Evolutionary conservation across 225 moss, liverwort and hornwort species (phyloP).

Genomic region (Bryum argenteum): DNA sequence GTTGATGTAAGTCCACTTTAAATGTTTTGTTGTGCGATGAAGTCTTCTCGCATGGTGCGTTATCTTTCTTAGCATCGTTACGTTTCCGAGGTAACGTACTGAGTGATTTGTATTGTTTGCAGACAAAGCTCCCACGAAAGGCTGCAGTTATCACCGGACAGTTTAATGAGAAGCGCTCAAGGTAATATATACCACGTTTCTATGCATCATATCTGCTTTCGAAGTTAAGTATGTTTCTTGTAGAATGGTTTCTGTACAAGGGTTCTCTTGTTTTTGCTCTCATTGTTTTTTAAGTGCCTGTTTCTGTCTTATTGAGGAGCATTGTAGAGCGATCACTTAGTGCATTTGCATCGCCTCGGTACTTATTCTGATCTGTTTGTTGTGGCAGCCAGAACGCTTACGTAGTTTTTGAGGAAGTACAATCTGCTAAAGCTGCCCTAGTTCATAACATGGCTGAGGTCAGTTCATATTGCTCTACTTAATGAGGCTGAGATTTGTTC

Average conservation of each 20-base stretch:
- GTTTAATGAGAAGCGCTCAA: slow-evolving; percentile 77
- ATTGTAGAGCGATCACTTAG: slow-evolving; percentile 13
- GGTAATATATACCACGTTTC: slow-evolving; percentile 49
- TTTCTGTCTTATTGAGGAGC: slow-evolving; percentile 17
- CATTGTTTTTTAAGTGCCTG: background rate
- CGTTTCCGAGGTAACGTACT: slow-evolving; percentile 10
- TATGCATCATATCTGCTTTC: slow-evolving; percentile 23
- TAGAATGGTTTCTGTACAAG: slow-evolving; percentile 10
- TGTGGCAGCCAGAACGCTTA: slow-evolving; percentile 86
- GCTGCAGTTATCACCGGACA: slow-evolving; percentile 96
- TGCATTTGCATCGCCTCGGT: slow-evolving; percentile 24
- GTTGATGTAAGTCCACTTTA: slow-evolving; percentile 70
- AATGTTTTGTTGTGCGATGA: slow-evolving; percentile 1
- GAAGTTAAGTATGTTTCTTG: slow-evolving; percentile 3
- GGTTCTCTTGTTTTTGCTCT: slow-evolving; percentile 2
- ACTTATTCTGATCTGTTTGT: slow-evolving; percentile 25
- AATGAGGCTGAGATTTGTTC: slow-evolving; percentile 10
- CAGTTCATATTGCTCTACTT: slow-evolving; percentile 16
- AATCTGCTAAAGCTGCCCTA: slow-evolving; percentile 64
- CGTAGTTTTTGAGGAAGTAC: slow-evolving; percentile 75
- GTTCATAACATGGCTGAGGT: slow-evolving; percentile 70
- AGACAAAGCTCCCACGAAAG: slow-evolving; percentile 93
- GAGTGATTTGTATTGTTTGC: slow-evolving; percentile 26
- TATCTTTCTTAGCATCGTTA: slow-evolving; percentile 17
- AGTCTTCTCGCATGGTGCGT: background rate